Conservation (phyloP, 495 filamentous ascomycete species). For the Tuber magnatum region DNA sequence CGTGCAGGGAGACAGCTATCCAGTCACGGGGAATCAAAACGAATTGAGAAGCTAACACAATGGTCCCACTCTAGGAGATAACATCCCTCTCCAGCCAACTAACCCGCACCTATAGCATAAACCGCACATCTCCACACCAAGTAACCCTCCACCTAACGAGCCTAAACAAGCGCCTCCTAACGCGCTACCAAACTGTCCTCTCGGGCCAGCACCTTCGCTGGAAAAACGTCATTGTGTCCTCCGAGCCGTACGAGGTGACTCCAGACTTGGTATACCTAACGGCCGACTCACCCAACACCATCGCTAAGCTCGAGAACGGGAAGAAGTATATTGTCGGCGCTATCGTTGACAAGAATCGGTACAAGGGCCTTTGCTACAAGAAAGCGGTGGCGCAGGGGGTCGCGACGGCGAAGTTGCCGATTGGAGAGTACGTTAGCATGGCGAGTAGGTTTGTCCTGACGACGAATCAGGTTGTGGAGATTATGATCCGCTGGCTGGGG, state of each 20-base stretch:
- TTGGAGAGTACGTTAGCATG: slow-evolving; percentile 89
- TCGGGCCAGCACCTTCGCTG: slow-evolving; percentile 62
- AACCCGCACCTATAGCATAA: slow-evolving; percentile 82
- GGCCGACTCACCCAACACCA: slow-evolving; percentile 72
- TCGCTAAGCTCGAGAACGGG: slow-evolving; percentile 71
- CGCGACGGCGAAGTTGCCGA: slow-evolving; percentile 81
- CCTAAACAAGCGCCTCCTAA: slow-evolving; percentile 66
- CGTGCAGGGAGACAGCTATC: neutral
- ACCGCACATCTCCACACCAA: slow-evolving; percentile 57
- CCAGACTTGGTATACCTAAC: slow-evolving; percentile 69
- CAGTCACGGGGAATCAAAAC: neutral
- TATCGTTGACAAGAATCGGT: slow-evolving; percentile 86
- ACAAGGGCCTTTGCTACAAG: slow-evolving; percentile 76
- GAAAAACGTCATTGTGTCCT: slow-evolving; percentile 65
- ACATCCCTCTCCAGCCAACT: slow-evolving; percentile 75
- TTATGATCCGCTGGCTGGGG: slow-evolving; percentile 89
- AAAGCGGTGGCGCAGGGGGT: slow-evolving; percentile 65
- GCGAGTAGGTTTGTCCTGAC: slow-evolving; percentile 70
- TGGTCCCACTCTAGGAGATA: slow-evolving; percentile 50
- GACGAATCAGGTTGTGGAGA: slow-evolving; percentile 92
- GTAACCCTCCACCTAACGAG: slow-evolving; percentile 66
- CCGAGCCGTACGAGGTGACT: slow-evolving; percentile 43
- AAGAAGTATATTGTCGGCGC: slow-evolving; percentile 91
- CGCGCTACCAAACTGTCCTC: slow-evolving; percentile 70
- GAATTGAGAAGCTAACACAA: neutral